These are phyloP conservation scores for Diaporthe batatas DNA, from an alignment of 2,329 filamentous ascomycete genomes.

Conservation along the genomic window DNA sequence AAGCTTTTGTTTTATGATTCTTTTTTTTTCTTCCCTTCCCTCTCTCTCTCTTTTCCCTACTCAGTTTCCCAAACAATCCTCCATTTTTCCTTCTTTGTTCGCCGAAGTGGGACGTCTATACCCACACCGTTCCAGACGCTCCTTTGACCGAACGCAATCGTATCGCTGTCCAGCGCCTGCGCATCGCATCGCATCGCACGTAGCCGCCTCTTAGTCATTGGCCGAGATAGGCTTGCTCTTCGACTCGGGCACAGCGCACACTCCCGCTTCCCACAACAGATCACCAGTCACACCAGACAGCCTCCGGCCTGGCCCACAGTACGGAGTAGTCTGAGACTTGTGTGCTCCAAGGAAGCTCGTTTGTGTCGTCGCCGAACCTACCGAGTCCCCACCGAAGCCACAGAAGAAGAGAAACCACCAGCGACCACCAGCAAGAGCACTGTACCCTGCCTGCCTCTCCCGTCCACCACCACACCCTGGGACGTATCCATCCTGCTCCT, in stretches of 20 bases:
- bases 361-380: background rate
- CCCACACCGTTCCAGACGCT: slow-evolving; percentile 28
- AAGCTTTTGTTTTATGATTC: slow-evolving; percentile 26
- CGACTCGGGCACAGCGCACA: background rate
- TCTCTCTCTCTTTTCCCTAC: background rate
- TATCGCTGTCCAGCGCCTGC: background rate
- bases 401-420: background rate
- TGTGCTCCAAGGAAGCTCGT: background rate
- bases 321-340: slow-evolving; percentile 24
- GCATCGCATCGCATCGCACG: slow-evolving; percentile 27
- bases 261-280: background rate
- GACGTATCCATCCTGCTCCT: background rate
- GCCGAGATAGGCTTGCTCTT: background rate
- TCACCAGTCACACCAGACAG: background rate
- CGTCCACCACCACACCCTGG: background rate
- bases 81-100: slow-evolving; percentile 9
- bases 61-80: background rate
- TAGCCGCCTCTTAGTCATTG: slow-evolving; percentile 9
- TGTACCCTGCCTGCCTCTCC: background rate
- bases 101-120: slow-evolving; percentile 29
- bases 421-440: slow-evolving; percentile 13
- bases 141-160: slow-evolving; percentile 34
- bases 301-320: slow-evolving; percentile 12
- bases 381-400: slow-evolving; percentile 6
- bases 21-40: no score